phyloP scores from a whole-genome alignment of 345 rosid genomes.

The Eucalyptus rudis region DNA sequence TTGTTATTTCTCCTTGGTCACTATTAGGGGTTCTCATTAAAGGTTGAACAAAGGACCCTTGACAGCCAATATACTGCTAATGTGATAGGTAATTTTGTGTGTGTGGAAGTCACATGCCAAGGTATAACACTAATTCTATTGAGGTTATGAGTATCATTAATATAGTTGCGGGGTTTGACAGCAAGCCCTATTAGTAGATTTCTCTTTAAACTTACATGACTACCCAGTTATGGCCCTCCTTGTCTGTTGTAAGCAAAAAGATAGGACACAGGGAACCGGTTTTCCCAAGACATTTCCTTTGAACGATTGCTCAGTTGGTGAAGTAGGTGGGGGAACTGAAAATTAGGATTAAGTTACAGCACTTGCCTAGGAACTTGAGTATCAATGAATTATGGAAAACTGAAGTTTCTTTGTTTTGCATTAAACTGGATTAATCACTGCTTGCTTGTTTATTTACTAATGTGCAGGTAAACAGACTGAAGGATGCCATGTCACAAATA shows the following conservation, averaged over 20 bases:
- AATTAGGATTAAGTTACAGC: not conserved
- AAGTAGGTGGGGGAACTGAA: not conserved
- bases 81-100: not conserved
- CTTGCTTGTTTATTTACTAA: not conserved
- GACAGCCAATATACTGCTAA: not conserved
- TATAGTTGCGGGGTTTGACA: not conserved
- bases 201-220: not conserved
- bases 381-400: not conserved
- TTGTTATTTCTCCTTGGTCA: not conserved
- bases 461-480: constrained; percentile 67
- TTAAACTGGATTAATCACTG: not conserved
- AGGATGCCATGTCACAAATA: constrained; percentile 79
- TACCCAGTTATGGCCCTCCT: not conserved
- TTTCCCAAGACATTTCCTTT: not conserved
- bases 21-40: not conserved
- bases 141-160: not conserved
- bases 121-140: not conserved
- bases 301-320: not conserved
- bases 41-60: not conserved
- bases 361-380: not conserved
- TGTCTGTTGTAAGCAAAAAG: not conserved
- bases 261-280: not conserved
- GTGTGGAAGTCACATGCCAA: not conserved
- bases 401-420: not conserved
- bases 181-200: not conserved